Evolutionary conservation across 2,329 filamentous ascomycete species (phyloP).

Genomic region (Fusarium buxicola): DNA sequence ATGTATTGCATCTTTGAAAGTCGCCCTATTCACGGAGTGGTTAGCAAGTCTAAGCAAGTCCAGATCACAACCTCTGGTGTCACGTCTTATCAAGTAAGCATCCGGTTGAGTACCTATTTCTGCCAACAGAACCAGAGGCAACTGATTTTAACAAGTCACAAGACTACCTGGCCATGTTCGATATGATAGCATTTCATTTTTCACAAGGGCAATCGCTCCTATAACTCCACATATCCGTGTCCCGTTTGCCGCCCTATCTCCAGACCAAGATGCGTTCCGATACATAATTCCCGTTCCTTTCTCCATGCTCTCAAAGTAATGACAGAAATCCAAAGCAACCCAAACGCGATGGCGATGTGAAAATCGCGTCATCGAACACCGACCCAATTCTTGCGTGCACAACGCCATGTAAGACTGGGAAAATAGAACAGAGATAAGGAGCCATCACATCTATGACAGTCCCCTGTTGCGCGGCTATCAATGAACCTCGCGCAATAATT

Average conservation of each 20-base stretch:
- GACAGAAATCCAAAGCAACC: constrained; percentile 22
- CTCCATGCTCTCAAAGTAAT: constrained; percentile 29
- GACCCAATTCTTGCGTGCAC: constrained; percentile 20
- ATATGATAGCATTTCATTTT: constrained; percentile 31
- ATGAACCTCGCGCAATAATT: constrained; percentile 2
- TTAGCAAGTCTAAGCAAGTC: too few relatives aligned
- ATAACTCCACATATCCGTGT: constrained; percentile 32
- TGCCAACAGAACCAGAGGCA: not conserved
- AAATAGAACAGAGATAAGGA: constrained; percentile 8
- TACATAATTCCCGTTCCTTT: constrained; percentile 20
- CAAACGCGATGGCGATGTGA: constrained; percentile 16
- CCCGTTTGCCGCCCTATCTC: constrained; percentile 15
- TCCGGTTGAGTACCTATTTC: too few relatives aligned
- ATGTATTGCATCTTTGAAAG: too few relatives aligned
- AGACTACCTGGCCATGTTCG: constrained; percentile 1
- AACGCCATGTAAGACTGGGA: constrained; percentile 26
- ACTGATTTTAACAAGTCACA: not conserved
- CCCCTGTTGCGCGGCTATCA: not conserved
- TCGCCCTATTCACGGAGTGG: too few relatives aligned
- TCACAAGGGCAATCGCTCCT: constrained; percentile 31
- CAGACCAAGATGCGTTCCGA: constrained; percentile 28
- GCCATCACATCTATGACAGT: constrained; percentile 6
- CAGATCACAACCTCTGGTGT: too few relatives aligned
- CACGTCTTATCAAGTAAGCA: too few relatives aligned
- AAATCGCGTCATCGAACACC: constrained; percentile 22